These are phyloP conservation scores for Fusarium pilosicola DNA, from an alignment of 2,329 filamentous ascomycete genomes.

Conservation along the genomic window DNA sequence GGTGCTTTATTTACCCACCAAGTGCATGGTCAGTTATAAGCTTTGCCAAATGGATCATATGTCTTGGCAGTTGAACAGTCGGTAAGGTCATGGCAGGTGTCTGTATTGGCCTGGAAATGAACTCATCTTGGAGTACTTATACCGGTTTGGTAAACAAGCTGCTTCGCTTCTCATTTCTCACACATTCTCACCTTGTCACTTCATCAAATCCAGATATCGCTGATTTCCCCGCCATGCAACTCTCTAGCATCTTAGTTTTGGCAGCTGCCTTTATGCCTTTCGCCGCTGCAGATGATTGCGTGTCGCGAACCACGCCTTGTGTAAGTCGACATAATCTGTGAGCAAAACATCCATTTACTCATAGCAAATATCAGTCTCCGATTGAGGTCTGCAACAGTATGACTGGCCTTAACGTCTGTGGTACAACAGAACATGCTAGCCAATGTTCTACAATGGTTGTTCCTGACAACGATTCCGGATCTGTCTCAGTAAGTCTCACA, in stretches of 20 bases:
- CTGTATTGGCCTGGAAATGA: too few species aligned
- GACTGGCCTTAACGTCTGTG: neutral
- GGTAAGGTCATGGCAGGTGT: accelerated
- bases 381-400: accelerated
- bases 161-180: too few species aligned
- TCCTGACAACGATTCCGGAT: neutral
- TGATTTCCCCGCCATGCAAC: neutral
- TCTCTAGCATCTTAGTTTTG: neutral
- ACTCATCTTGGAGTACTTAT: too few species aligned
- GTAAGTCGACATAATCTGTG: neutral
- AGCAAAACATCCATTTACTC: accelerated
- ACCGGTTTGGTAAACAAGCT: too few species aligned
- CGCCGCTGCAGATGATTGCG: neutral
- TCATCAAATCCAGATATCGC: neutral
- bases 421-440: neutral
- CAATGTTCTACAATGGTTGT: neutral
- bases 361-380: accelerated
- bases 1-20: neutral
- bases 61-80: neutral
- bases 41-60: neutral
- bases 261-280: neutral
- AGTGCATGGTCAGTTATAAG: neutral
- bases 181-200: too few species aligned
- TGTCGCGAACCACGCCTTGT: neutral
- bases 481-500: neutral